These are phyloP conservation scores for Lachnellula cervina DNA, from an alignment of 2,329 filamentous ascomycete species.

Conservation along the genomic window DNA sequence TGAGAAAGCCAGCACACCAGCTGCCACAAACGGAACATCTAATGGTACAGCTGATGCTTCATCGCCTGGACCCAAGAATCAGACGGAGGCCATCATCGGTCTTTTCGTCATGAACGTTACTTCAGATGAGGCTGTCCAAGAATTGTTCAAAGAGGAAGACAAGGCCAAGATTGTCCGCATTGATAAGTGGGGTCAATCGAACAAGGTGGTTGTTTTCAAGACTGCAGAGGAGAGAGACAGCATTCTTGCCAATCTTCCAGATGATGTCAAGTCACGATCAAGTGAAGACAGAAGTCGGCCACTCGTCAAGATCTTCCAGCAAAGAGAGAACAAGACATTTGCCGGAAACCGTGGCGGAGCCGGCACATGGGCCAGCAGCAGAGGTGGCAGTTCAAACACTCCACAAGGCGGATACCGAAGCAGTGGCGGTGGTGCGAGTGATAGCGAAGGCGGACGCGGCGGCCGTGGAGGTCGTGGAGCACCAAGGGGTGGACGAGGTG, in stretches of 20 bases:
- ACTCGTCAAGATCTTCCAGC: slow-evolving; percentile 77
- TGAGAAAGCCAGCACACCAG: slow-evolving; percentile 46
- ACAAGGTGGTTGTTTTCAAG: slow-evolving; percentile 84
- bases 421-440: slow-evolving; percentile 67
- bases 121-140: slow-evolving; percentile 75
- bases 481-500: slow-evolving; percentile 49
- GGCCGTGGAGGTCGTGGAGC: slow-evolving; percentile 53
- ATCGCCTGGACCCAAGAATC: slow-evolving; percentile 57
- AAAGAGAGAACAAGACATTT: slow-evolving; percentile 53
- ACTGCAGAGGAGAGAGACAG: slow-evolving; percentile 73
- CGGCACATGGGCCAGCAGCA: slow-evolving; percentile 62
- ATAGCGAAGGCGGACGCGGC: slow-evolving; percentile 58
- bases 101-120: slow-evolving; percentile 87
- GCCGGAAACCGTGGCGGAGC: slow-evolving; percentile 57
- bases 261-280: slow-evolving; percentile 68
- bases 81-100: slow-evolving; percentile 67
- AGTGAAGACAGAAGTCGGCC: slow-evolving; percentile 72
- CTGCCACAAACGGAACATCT: slow-evolving; percentile 48
- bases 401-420: slow-evolving; percentile 75
- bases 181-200: slow-evolving; percentile 72
- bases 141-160: slow-evolving; percentile 79
- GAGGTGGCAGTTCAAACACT: slow-evolving; percentile 53
- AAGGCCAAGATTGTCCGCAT: slow-evolving; percentile 73
- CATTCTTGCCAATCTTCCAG: slow-evolving; percentile 68
- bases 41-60: slow-evolving; percentile 48